phyloP scores from a whole-genome alignment of 108 stramenopile genomes.

The Pseudonitzschia delicatissima region DNA sequence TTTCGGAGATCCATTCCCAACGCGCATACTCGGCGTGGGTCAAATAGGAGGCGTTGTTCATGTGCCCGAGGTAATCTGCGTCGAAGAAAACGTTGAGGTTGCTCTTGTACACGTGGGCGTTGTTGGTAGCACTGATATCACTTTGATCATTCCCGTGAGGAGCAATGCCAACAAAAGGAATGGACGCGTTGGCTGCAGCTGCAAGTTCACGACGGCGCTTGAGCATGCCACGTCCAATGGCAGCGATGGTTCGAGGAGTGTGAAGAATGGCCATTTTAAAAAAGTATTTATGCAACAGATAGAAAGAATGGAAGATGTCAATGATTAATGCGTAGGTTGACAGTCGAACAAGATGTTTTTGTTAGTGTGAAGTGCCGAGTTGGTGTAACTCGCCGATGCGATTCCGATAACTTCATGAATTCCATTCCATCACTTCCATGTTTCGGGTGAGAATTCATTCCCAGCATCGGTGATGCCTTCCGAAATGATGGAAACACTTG shows the following conservation, averaged over 20 bases:
- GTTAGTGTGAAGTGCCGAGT: too few species aligned
- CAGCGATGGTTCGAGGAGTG: conserved; percentile 33
- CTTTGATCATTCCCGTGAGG: not conserved
- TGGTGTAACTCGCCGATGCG: too few species aligned
- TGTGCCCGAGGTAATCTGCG: conserved; percentile 56
- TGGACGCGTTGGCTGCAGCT: not conserved
- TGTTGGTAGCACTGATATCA: not conserved
- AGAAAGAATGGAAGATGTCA: too few species aligned
- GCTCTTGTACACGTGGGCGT: conserved; percentile 33
- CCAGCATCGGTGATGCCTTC: too few species aligned
- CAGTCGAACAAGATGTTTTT: too few species aligned
- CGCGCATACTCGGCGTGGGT: conserved; percentile 68
- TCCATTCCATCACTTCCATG: too few species aligned
- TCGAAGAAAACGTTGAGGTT: conserved; percentile 59
- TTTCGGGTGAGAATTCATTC: too few species aligned
- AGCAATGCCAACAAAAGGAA: not conserved
- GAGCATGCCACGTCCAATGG: conserved; percentile 25
- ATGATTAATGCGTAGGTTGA: too few species aligned
- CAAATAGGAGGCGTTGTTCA: conserved; percentile 76
- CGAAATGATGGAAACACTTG: too few species aligned
- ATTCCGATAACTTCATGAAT: too few species aligned
- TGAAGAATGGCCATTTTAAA: conserved; percentile 42
- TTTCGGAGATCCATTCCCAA: conserved; percentile 64
- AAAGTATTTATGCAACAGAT: not conserved
- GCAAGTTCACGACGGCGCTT: conserved; percentile 2